phyloP scores from a whole-genome alignment of 768 basidiomycete species.

The Cyclocybe cylindracea region DNA sequence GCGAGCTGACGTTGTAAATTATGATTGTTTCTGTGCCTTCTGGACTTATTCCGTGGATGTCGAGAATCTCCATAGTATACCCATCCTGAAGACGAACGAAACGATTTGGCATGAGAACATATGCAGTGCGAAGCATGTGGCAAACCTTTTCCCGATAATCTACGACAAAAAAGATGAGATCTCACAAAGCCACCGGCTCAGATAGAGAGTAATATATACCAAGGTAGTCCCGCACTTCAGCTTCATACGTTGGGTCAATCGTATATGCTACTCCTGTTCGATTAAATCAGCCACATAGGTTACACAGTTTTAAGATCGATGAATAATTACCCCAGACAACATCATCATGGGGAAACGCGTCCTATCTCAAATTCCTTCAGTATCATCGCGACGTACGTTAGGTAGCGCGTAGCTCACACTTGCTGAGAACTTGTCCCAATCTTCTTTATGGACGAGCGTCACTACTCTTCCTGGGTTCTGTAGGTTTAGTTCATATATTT shows the following conservation, averaged over 20 bases:
- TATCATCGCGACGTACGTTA: not conserved
- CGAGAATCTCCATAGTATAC: conserved; percentile 80
- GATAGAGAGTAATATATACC: conserved; percentile 41
- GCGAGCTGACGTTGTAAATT: conserved; percentile 50
- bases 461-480: conserved; percentile 89
- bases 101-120: not conserved
- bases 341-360: conserved; percentile 71
- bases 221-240: conserved; percentile 81
- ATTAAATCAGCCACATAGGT: not conserved
- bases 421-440: conserved; percentile 80
- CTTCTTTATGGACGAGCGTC: conserved; percentile 83
- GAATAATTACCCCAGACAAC: conserved; percentile 75
- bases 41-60: conserved; percentile 63
- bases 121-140: not conserved
- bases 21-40: conserved; percentile 56
- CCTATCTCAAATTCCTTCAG: conserved; percentile 35
- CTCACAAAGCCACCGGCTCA: too few species aligned
- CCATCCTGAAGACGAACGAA: conserved; percentile 62
- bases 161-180: conserved; percentile 19
- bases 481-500: not conserved
- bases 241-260: conserved; percentile 74
- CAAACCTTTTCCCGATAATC: conserved; percentile 85
- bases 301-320: not conserved
- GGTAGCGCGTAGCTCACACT: conserved; percentile 45
- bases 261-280: conserved; percentile 77